A percentile compares a stretch with the other conserved stretches of the same genome.
Conservation (phyloP, 2,329 filamentous ascomycete genomes). For the Ophiostoma perfectum region DNA sequence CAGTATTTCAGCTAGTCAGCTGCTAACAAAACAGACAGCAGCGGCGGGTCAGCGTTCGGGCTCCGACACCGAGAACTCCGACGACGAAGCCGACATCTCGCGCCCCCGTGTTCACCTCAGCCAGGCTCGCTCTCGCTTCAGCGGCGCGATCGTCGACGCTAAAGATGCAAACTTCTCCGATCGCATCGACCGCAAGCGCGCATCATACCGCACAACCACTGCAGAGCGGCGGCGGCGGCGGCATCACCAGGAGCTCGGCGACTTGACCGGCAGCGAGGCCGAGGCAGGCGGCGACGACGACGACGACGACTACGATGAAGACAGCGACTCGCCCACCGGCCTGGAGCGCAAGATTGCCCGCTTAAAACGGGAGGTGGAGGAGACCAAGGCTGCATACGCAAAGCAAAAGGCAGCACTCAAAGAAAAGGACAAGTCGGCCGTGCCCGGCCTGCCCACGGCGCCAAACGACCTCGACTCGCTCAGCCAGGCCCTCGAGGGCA, state of each 20-base stretch:
- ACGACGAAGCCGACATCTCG: constrained; percentile 66
- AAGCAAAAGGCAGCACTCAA: constrained; percentile 25
- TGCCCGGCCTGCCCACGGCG: constrained; percentile 24
- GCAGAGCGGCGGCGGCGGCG: constrained; percentile 49
- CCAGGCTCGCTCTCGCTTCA: constrained; percentile 74
- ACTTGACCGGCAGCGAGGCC: constrained; percentile 57
- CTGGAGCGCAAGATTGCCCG: constrained; percentile 75
- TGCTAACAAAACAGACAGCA: constrained; percentile 41
- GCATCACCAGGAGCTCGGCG: constrained; percentile 55
- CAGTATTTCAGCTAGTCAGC: background rate
- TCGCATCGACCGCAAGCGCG: constrained; percentile 73
- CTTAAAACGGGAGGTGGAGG: constrained; percentile 75
- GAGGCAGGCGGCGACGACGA: constrained; percentile 47
- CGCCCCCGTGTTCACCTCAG: constrained; percentile 69
- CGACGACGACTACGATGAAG: constrained; percentile 18
- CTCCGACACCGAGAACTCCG: constrained; percentile 51
- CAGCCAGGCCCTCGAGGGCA: constrained; percentile 64
- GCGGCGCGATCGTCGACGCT: constrained; percentile 69
- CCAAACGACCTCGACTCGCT: constrained; percentile 51
- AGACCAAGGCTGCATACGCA: constrained; percentile 47
- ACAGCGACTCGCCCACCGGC: constrained; percentile 29
- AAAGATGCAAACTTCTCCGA: constrained; percentile 83
- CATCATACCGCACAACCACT: constrained; percentile 73
- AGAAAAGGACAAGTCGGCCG: constrained; percentile 41
- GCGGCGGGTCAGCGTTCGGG: constrained; percentile 54